Base-by-base conservation (phyloP, 2,329 filamentous ascomycete genomes). In the Cladosporium sp. region DNA sequence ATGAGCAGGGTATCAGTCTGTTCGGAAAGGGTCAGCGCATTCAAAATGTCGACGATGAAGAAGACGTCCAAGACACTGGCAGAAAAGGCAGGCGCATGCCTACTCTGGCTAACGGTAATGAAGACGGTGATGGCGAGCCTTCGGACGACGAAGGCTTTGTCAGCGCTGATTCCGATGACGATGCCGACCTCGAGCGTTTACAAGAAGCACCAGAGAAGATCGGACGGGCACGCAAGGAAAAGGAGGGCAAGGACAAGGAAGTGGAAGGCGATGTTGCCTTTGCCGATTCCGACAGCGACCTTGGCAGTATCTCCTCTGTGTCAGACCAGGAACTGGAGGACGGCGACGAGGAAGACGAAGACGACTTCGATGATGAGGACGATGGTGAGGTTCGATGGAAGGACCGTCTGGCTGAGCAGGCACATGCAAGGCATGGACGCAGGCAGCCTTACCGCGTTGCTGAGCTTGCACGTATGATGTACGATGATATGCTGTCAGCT, bases 211-310 rank as follows among this genome's bases (percentile, higher is more conserved):
- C 55, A 69, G 71, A 48, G 72, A 67, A 55, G 66, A 73, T 15
- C 78, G 79, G 48, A 69, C 74, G 43, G 80, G 83, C 27, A 69
- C 48, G 43, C 22, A 54, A 52, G 13, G 77, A 80, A 29, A 73
- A 78, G 32, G 76, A 52, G 12, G 77, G 80, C 29, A 73, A 78
- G 32, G 76, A 68, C 47, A 58, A 59, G 30, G 57, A 67, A 18
- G 74, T 74, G 9, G 80, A 82, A 19, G 87, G 83, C 25, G 88
- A 95, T 49, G 62, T 97, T 51, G 88, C 84, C 1, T 98, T 96
- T 72, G 93, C 93, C 12, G 93, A 98, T 63, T 95, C 89, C 62
- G 94, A 98, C 67, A 98, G 93, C 0, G 94, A 98, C 65, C 77
- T 98, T 4, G 93, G 93, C 6, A 95, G 92, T 3, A 70, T 96